These are phyloP conservation scores for Leccinum arenicola DNA, from an alignment of 768 basidiomycete species.

Conservation along the genomic window DNA sequence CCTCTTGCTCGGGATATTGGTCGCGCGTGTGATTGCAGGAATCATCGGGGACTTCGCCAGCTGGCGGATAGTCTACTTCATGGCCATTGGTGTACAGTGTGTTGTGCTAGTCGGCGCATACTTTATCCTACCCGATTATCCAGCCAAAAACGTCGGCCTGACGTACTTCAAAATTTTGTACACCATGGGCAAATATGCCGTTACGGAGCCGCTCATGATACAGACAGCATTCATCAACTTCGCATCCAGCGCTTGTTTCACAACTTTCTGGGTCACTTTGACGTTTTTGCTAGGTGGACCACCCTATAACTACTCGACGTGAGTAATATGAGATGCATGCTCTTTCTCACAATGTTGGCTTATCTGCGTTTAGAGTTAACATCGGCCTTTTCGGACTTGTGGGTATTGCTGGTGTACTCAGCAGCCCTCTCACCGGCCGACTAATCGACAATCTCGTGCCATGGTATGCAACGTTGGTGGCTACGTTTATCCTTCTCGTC, in stretches of 20 bases:
- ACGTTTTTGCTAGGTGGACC: conserved; percentile 79
- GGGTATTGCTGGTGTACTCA: conserved; percentile 67
- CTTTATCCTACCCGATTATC: conserved; percentile 77
- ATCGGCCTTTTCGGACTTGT: conserved; percentile 77
- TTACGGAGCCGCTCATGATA: conserved; percentile 76
- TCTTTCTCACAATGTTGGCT: neutral
- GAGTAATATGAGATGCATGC: conserved; percentile 11
- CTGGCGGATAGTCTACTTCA: conserved; percentile 77
- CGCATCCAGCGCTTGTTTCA: conserved; percentile 56
- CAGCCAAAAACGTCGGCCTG: conserved; percentile 63
- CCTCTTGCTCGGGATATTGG: conserved; percentile 68
- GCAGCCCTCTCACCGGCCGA: conserved; percentile 68
- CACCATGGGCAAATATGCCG: conserved; percentile 73
- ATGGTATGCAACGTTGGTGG: conserved; percentile 72
- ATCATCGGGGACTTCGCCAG: conserved; percentile 68
- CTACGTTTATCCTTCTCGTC: conserved; percentile 42
- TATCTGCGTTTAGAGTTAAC: conserved; percentile 34
- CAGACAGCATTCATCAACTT: conserved; percentile 65
- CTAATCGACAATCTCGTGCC: conserved; percentile 68
- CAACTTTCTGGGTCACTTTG: conserved; percentile 68
- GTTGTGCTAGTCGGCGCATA: conserved; percentile 59
- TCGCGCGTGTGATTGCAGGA: conserved; percentile 73
- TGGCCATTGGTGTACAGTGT: conserved; percentile 69
- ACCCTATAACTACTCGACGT: conserved; percentile 77
- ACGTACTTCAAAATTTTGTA: conserved; percentile 67